Conservation (phyloP, 495 filamentous ascomycete genomes). For the Achaetomiella virescens region DNA sequence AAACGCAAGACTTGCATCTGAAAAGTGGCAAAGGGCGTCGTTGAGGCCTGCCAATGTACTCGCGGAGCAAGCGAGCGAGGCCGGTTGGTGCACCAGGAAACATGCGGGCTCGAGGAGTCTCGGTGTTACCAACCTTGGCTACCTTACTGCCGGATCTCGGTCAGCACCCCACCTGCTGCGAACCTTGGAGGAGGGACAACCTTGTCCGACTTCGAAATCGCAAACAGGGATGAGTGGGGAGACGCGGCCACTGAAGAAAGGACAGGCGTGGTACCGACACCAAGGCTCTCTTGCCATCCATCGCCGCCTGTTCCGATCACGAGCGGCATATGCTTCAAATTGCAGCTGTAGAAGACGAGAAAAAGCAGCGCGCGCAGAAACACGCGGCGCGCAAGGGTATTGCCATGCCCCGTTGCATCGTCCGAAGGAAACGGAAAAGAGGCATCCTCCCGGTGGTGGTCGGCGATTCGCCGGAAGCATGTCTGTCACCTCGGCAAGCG, state of each 20-base stretch:
- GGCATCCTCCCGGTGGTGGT: constrained; percentile 3
- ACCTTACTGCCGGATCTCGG: constrained; percentile 25
- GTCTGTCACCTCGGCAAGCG: constrained; percentile 16
- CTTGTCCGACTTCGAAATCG: constrained; percentile 26
- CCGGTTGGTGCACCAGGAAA: neutral
- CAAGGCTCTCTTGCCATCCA: neutral
- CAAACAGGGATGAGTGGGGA: constrained; percentile 14
- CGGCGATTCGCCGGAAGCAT: constrained; percentile 29
- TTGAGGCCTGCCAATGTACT: neutral
- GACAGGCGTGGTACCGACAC: neutral
- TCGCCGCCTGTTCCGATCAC: constrained; percentile 7
- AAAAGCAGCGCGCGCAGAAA: constrained; percentile 26
- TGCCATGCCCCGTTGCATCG: constrained; percentile 22
- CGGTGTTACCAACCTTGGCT: neutral
- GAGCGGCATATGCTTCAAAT: constrained; percentile 29
- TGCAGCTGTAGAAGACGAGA: constrained; percentile 12
- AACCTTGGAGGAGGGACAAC: constrained; percentile 30
- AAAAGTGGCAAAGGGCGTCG: constrained; percentile 37
- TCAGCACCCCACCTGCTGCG: constrained; percentile 23
- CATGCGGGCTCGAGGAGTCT: neutral
- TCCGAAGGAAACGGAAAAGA: constrained; percentile 20
- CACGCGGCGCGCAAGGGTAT: constrained; percentile 23
- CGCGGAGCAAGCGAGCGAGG: neutral
- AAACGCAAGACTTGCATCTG: constrained; percentile 7
- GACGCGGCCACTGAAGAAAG: constrained; percentile 42